Evolutionary conservation across 2,329 filamentous ascomycete genomes (phyloP).

Genomic region (Curvularia spicifera): DNA sequence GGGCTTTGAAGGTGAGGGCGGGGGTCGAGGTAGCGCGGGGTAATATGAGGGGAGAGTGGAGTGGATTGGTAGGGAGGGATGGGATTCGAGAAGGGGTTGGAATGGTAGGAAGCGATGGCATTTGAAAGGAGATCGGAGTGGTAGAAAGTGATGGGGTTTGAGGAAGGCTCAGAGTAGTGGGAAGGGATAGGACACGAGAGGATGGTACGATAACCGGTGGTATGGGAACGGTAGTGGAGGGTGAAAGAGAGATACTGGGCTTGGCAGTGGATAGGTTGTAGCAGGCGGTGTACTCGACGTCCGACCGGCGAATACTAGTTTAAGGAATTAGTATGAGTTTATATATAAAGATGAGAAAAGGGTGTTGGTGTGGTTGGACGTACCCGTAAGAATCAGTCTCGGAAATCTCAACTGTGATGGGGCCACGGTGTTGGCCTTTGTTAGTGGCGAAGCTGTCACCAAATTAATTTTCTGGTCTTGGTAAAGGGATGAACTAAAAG

Average conservation of each 20-base stretch:
- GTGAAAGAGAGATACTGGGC: background rate
- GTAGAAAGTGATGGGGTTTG: background rate
- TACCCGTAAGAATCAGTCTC: constrained; percentile 12
- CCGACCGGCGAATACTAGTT: background rate
- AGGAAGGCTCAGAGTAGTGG: too few species aligned
- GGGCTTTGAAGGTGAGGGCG: too few species aligned
- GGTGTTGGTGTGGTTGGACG: background rate
- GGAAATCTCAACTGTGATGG: constrained; percentile 2
- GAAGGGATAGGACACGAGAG: background rate
- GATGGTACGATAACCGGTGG: background rate
- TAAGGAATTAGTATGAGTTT: background rate
- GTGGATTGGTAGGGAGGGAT: too few species aligned
- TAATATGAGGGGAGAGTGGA: too few species aligned
- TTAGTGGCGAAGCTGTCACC: constrained; percentile 12
- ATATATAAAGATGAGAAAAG: too few species aligned
- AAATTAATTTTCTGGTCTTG: background rate
- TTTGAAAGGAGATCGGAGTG: background rate
- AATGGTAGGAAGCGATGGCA: background rate
- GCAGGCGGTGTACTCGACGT: constrained; percentile 6
- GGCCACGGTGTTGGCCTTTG: constrained; percentile 10
- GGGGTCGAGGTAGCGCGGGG: too few species aligned
- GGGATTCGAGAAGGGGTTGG: background rate
- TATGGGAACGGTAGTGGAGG: background rate
- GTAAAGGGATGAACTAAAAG: too few species aligned
- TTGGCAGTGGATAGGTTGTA: background rate